A percentile compares a stretch with the other conserved stretches of the same genome.
Conservation (phyloP, 1,284 basidiomycete genomes). For the Paramarasmius palmivorus region DNA sequence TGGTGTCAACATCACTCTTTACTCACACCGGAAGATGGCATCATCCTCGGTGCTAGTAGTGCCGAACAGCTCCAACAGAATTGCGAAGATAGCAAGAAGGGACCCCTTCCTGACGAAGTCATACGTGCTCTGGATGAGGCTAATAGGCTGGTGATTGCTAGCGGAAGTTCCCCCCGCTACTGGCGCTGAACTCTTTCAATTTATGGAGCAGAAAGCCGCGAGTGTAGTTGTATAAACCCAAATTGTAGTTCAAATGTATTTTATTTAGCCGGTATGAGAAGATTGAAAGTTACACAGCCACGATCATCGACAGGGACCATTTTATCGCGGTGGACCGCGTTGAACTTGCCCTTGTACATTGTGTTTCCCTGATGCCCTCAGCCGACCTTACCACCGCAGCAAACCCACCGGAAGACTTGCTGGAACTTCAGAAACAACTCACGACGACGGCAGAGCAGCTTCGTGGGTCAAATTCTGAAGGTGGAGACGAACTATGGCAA, state of each 20-base stretch:
- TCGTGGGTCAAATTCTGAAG: constrained; percentile 26
- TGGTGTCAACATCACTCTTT: constrained; percentile 51
- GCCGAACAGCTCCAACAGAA: constrained; percentile 36
- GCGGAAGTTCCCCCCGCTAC: constrained; percentile 42
- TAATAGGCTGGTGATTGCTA: constrained; percentile 41
- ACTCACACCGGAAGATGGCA: constrained; percentile 38
- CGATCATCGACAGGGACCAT: too few relatives aligned
- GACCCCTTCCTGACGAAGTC: constrained; percentile 46
- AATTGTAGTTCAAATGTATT: too few relatives aligned
- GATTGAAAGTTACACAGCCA: too few relatives aligned
- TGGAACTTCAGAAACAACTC: constrained; percentile 30
- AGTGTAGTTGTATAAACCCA: too few relatives aligned
- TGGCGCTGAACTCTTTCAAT: constrained; percentile 38
- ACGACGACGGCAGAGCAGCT: constrained; percentile 35
- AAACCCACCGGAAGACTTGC: constrained; percentile 23
- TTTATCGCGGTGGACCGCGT: too few relatives aligned
- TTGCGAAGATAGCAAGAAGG: constrained; percentile 42
- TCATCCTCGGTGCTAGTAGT: constrained; percentile 44
- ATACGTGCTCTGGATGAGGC: constrained; percentile 48
- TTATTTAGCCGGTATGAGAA: too few relatives aligned
- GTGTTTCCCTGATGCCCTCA: not conserved
- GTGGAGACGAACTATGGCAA: constrained; percentile 44
- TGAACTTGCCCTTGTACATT: not conserved
- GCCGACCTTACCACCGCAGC: not conserved
- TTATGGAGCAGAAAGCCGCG: not conserved